Evolutionary conservation across 1,284 basidiomycete genomes (phyloP).

Genomic region (Heliocybe sulcata): DNA sequence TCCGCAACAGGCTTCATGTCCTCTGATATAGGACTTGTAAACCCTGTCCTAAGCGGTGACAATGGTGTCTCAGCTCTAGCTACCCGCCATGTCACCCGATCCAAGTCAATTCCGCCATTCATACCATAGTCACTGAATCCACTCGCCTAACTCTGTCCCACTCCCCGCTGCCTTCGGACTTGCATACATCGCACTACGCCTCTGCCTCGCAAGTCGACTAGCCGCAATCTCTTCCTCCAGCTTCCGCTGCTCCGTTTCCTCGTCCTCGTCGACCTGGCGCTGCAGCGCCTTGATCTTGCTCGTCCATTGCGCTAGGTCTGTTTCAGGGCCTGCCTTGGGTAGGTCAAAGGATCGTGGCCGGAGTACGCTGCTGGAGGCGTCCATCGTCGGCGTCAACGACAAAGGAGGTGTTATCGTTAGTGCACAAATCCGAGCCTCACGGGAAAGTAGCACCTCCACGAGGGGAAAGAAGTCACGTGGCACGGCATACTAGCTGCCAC

Average conservation of each 20-base stretch:
- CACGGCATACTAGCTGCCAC: too few species aligned
- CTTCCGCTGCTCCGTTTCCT: slow-evolving; percentile 63
- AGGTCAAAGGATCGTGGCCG: slow-evolving; percentile 28
- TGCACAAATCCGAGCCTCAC: background rate
- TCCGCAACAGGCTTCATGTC: slow-evolving; percentile 22
- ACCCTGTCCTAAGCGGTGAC: background rate
- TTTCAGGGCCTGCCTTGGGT: slow-evolving; percentile 36
- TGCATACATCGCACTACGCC: slow-evolving; percentile 45
- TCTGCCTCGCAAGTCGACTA: slow-evolving; percentile 57
- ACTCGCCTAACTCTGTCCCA: slow-evolving; percentile 41
- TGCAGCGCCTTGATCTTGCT: slow-evolving; percentile 72
- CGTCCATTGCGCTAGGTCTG: slow-evolving; percentile 72
- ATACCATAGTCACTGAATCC: background rate
- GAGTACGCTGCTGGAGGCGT: slow-evolving; percentile 13
- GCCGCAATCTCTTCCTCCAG: slow-evolving; percentile 73
- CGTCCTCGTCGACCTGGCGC: slow-evolving; percentile 71
- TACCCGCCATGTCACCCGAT: background rate
- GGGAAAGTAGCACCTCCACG: background rate
- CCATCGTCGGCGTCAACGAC: background rate
- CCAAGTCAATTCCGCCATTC: slow-evolving; percentile 3
- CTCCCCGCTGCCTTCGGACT: slow-evolving; percentile 21
- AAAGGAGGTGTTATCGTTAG: background rate
- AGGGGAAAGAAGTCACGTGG: too few species aligned
- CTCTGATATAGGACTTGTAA: slow-evolving; percentile 13
- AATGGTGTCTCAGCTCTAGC: background rate